A percentile compares a stretch with the other conserved stretches of the same genome.
Evolutionary conservation across 768 basidiomycete species (phyloP).

Genomic region (Trametes coccinea): DNA sequence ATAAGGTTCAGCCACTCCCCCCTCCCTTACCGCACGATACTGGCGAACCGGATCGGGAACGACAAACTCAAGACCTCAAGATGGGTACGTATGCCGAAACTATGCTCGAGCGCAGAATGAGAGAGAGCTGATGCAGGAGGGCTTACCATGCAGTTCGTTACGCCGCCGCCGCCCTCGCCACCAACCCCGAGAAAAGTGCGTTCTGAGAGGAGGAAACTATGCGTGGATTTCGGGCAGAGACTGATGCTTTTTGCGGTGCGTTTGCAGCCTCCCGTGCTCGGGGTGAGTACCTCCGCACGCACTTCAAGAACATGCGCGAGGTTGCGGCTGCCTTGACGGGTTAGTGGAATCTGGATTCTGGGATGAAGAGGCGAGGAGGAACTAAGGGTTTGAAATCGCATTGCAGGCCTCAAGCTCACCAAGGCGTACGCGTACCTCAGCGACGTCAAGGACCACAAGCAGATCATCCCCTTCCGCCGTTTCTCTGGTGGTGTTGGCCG

Average conservation of each 20-base stretch:
- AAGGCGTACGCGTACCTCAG: constrained; percentile 95
- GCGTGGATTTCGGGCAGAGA: neutral
- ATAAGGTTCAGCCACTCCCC: constrained; percentile 31
- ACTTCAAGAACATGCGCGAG: constrained; percentile 99
- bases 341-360: constrained; percentile 37
- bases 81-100: constrained; percentile 36
- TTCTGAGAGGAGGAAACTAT: constrained; percentile 1
- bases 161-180: constrained; percentile 81
- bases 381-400: constrained; percentile 12
- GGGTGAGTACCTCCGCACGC: constrained; percentile 97
- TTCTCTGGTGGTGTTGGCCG: constrained; percentile 95
- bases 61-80: constrained; percentile 39
- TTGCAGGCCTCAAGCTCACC: constrained; percentile 81
- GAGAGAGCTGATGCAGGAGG: constrained; percentile 18
- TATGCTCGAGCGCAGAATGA: constrained; percentile 14
- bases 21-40: constrained; percentile 21
- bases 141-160: constrained; percentile 71
- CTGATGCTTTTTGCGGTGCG: constrained; percentile 11
- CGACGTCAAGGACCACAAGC: constrained; percentile 96
- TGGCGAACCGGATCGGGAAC: constrained; percentile 25
- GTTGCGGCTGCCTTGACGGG: constrained; percentile 93
- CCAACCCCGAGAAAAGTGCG: constrained; percentile 95
- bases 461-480: constrained; percentile 93
- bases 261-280: constrained; percentile 82
- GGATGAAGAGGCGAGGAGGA: neutral